phyloP scores from a whole-genome alignment of 1,284 basidiomycete genomes.

The Chondrostereum purpureum region DNA sequence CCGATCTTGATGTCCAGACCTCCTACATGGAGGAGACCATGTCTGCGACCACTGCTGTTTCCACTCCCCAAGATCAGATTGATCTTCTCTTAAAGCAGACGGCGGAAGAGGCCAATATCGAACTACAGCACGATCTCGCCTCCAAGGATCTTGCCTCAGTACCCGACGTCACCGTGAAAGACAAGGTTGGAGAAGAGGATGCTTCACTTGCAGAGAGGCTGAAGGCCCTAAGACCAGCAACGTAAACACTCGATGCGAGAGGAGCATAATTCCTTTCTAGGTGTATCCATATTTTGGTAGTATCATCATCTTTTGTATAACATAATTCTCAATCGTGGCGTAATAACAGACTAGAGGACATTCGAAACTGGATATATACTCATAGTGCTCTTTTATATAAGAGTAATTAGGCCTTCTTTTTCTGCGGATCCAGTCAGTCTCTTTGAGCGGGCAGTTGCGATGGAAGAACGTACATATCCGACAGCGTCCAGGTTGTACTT shows the following conservation, averaged over 20 bases:
- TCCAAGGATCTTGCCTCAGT: conserved; percentile 54
- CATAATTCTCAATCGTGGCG: too few species aligned
- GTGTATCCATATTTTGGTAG: too few species aligned
- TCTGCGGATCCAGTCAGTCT: not conserved
- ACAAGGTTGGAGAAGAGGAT: conserved; percentile 71
- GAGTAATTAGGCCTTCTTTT: not conserved
- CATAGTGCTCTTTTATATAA: too few species aligned
- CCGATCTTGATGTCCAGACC: conserved; percentile 97
- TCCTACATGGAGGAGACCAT: conserved; percentile 98
- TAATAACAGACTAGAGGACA: too few species aligned
- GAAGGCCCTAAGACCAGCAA: conserved; percentile 73
- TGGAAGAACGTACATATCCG: conserved; percentile 56
- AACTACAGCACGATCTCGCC: conserved; percentile 86
- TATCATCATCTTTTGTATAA: not conserved
- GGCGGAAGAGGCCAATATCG: conserved; percentile 96
- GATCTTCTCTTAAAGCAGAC: conserved; percentile 89
- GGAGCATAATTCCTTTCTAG: not conserved
- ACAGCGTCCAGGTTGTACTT: conserved; percentile 80
- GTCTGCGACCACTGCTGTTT: conserved; percentile 86
- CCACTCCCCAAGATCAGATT: conserved; percentile 96
- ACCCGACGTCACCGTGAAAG: conserved; percentile 47
- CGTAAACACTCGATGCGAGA: conserved; percentile 27
- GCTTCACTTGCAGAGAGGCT: conserved; percentile 74
- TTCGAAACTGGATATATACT: too few species aligned
- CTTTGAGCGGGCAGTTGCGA: too few species aligned